Conservation (phyloP, 2,329 filamentous ascomycete genomes). For the Aspergillus amoenus region DNA sequence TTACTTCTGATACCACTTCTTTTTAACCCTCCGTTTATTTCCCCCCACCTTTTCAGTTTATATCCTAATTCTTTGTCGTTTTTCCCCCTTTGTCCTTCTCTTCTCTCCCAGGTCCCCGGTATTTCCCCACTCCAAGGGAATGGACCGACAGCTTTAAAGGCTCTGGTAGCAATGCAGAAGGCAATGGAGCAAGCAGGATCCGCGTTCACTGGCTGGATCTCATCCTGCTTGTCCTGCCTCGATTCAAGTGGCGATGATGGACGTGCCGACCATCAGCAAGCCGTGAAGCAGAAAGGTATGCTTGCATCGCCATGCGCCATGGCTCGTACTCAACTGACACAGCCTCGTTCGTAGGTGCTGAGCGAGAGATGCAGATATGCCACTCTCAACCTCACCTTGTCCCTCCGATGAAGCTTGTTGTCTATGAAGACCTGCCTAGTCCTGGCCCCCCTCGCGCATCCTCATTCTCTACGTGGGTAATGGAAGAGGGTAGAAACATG, state of each 20-base stretch:
- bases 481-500: constrained; percentile 39
- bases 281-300: constrained; percentile 23
- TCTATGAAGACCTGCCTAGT: constrained; percentile 42
- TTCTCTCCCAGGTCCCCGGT: constrained; percentile 9
- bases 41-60: background rate
- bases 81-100: constrained; percentile 7
- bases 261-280: constrained; percentile 23
- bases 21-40: background rate
- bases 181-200: constrained; percentile 41
- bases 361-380: constrained; percentile 46
- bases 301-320: background rate
- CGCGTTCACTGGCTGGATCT: constrained; percentile 40
- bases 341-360: constrained; percentile 29
- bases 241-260: constrained; percentile 24
- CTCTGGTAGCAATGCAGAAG: constrained; percentile 37
- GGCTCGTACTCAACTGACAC: constrained; percentile 8
- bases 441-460: constrained; percentile 31
- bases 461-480: constrained; percentile 41
- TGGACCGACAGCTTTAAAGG: constrained; percentile 27
- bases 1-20: constrained; percentile 3
- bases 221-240: constrained; percentile 39
- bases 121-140: constrained; percentile 23
- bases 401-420: constrained; percentile 46
- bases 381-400: constrained; percentile 48
- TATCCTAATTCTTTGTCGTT: constrained; percentile 1